phyloP scores from a whole-genome alignment of 192 early-diverging fungal genomes.

The Entomortierella parvispora region DNA sequence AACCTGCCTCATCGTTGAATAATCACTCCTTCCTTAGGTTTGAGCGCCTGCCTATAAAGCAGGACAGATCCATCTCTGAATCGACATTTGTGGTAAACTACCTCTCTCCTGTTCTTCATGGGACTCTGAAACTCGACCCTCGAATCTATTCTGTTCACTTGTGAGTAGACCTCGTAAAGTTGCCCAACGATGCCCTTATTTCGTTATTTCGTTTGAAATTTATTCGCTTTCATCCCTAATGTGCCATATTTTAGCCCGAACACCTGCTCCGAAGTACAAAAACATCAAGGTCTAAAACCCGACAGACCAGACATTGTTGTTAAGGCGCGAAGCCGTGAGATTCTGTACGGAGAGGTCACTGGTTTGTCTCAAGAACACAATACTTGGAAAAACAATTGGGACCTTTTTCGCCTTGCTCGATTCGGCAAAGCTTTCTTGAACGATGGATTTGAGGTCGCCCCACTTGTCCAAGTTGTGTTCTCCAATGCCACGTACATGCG shows the following conservation, averaged over 20 bases:
- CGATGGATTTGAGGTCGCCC: constrained; percentile 1
- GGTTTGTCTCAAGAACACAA: constrained; percentile 13
- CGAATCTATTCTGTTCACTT: constrained; percentile 11
- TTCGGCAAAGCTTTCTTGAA: constrained; percentile 23
- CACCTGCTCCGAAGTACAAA: constrained; percentile 13
- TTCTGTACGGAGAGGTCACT: constrained; percentile 21
- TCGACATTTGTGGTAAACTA: constrained; percentile 27
- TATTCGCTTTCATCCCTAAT: constrained; percentile 2
- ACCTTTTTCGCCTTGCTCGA: constrained; percentile 14
- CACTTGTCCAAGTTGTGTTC: constrained; percentile 23
- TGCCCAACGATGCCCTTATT: background rate
- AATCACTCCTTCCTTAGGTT: constrained; percentile 8
- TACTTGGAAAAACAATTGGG: constrained; percentile 17
- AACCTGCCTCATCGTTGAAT: background rate
- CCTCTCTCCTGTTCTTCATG: constrained; percentile 17
- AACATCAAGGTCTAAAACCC: constrained; percentile 20
- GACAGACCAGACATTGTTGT: constrained; percentile 25
- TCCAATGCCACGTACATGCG: constrained; percentile 28
- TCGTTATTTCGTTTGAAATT: constrained; percentile 7
- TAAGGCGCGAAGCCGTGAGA: constrained; percentile 4
- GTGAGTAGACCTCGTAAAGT: constrained; percentile 13
- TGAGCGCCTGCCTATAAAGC: constrained; percentile 15
- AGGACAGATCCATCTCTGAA: constrained; percentile 25
- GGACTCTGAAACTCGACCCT: background rate
- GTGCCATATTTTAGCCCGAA: constrained; percentile 17